These are phyloP conservation scores for Pascua guehoae DNA, from an alignment of 1,284 basidiomycete species.

Conservation along the genomic window DNA sequence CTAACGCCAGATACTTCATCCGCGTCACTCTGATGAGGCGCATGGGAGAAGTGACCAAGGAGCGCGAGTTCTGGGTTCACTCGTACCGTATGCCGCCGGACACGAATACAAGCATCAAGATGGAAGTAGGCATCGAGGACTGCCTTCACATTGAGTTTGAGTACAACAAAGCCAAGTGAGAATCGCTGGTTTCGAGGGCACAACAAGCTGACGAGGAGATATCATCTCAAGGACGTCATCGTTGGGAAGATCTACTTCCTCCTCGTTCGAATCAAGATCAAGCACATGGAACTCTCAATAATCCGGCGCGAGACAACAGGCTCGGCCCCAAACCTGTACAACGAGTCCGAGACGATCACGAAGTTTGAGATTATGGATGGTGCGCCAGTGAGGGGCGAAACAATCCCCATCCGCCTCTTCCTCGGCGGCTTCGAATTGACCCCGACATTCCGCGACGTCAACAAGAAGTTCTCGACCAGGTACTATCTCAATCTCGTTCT, in stretches of 20 bases:
- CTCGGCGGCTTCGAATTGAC: conserved; percentile 97
- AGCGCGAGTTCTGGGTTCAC: conserved; percentile 95
- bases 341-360: conserved; percentile 97
- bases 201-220: conserved; percentile 55
- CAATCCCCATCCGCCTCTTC: conserved; percentile 96
- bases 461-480: conserved; percentile 96
- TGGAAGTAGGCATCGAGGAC: conserved; percentile 99
- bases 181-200: conserved; percentile 8
- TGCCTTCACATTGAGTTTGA: conserved; percentile 99
- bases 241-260: conserved; percentile 99
- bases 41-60: conserved; percentile 88
- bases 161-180: conserved; percentile 98
- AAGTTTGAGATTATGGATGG: conserved; percentile 99
- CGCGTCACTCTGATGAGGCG: conserved; percentile 84
- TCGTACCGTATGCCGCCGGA: conserved; percentile 98
- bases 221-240: conserved; percentile 98
- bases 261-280: conserved; percentile 98
- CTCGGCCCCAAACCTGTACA: conserved; percentile 94
- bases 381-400: conserved; percentile 91
- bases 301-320: conserved; percentile 97
- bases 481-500: conserved; percentile 97
- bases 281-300: conserved; percentile 98
- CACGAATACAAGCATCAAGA: conserved; percentile 95
- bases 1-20: conserved; percentile 74
- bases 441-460: conserved; percentile 96